Conservation (phyloP, 2,329 filamentous ascomycete genomes). For the Sporothrix brasiliensis region DNA sequence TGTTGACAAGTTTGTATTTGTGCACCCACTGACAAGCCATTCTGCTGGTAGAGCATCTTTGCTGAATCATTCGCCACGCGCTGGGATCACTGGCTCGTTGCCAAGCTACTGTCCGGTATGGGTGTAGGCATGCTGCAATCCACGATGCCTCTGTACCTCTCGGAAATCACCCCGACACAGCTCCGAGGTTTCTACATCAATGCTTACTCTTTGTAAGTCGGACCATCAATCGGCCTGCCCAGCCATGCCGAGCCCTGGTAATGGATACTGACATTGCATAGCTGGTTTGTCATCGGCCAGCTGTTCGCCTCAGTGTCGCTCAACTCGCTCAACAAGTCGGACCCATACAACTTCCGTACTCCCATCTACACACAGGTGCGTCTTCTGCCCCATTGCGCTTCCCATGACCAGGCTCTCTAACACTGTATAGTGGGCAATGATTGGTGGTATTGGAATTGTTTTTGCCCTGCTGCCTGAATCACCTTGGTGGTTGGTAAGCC, state of each 20-base stretch:
- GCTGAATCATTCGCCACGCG: constrained; percentile 44
- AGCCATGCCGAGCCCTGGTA: not conserved
- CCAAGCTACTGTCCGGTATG: constrained; percentile 41
- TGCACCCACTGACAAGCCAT: constrained; percentile 6
- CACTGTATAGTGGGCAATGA: constrained; percentile 46
- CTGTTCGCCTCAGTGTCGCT: constrained; percentile 50
- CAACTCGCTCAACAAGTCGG: constrained; percentile 41
- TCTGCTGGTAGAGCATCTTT: constrained; percentile 40
- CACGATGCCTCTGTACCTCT: constrained; percentile 47
- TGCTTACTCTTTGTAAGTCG: constrained; percentile 44
- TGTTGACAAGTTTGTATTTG: not conserved
- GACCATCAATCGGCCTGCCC: too few relatives aligned
- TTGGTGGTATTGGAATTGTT: constrained; percentile 45
- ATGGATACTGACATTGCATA: constrained; percentile 17
- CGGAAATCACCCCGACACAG: constrained; percentile 47
- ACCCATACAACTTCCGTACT: constrained; percentile 44
- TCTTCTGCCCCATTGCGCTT: too few relatives aligned
- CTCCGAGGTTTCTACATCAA: constrained; percentile 47
- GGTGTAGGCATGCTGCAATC: constrained; percentile 48
- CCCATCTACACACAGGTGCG: constrained; percentile 46
- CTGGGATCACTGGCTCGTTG: constrained; percentile 48
- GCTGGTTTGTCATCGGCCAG: constrained; percentile 49
- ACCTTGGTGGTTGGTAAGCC: constrained; percentile 46
- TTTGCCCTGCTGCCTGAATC: constrained; percentile 46
- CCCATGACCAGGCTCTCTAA: not conserved